These are phyloP conservation scores for Udeniomyces megalosporus DNA, from an alignment of 768 basidiomycete genomes.

Conservation along the genomic window DNA sequence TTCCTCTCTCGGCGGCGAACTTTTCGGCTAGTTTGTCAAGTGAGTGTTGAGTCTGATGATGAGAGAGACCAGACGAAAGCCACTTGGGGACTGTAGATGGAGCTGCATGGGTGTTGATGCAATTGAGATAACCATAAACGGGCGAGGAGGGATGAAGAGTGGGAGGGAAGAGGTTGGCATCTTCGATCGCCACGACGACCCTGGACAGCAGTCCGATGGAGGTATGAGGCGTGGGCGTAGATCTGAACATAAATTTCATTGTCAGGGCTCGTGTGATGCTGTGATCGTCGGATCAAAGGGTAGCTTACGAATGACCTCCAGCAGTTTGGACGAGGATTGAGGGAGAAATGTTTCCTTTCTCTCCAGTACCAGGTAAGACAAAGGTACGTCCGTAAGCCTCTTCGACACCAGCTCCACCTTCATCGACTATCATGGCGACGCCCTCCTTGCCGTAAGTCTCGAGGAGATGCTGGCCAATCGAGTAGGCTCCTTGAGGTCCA, in stretches of 20 bases:
- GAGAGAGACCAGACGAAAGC: conserved; percentile 5
- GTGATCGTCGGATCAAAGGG: not conserved
- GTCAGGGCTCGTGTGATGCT: not conserved
- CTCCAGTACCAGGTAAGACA: conserved; percentile 22
- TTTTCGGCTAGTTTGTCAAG: conserved; percentile 5
- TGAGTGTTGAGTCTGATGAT: conserved; percentile 9
- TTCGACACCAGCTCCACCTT: conserved; percentile 18
- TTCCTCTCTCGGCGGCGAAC: conserved; percentile 5
- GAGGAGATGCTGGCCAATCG: conserved; percentile 18
- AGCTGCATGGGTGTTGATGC: conserved; percentile 5
- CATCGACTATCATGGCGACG: conserved; percentile 25
- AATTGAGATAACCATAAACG: conserved; percentile 11
- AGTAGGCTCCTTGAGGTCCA: conserved; percentile 18
- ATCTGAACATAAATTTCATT: not conserved
- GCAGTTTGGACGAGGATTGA: conserved; percentile 21
- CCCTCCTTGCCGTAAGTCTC: conserved; percentile 25
- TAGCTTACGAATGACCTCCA: conserved; percentile 21
- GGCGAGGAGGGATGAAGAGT: conserved; percentile 5
- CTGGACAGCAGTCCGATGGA: conserved; percentile 26
- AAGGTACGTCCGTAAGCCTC: not conserved
- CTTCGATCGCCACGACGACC: conserved; percentile 25
- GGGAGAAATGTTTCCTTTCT: conserved; percentile 26
- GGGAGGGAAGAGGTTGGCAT: conserved; percentile 15
- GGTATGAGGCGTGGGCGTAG: conserved; percentile 25
- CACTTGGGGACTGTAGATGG: conserved; percentile 7